A percentile compares a stretch with the other conserved stretches of the same genome.
Conservation (phyloP, 129 eudicot genomes). For the Kitagawia praeruptora region DNA sequence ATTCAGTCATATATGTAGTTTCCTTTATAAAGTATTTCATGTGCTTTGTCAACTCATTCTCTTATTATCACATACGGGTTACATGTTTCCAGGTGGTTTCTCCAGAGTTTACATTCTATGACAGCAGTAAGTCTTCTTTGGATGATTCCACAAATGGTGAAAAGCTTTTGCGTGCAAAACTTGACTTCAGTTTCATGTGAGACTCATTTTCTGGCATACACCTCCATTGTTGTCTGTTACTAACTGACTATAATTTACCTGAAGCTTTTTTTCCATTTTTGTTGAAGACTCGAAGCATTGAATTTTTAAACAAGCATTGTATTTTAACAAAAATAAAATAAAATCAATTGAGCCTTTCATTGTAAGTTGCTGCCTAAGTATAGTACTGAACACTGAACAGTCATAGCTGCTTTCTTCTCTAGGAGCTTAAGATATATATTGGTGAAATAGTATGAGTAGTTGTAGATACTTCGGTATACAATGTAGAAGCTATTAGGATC, state of each 20-base stretch:
- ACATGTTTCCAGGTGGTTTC: constrained; percentile 62
- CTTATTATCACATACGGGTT: not conserved
- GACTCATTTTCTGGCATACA: constrained; percentile 21
- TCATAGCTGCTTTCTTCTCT: not conserved
- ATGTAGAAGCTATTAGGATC: not conserved
- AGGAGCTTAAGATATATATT: not conserved
- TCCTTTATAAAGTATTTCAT: not conserved
- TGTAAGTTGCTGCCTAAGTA: not conserved
- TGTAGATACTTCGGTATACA: not conserved
- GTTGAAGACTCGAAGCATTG: not conserved
- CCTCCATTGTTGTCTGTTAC: not conserved
- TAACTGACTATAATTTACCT: not conserved
- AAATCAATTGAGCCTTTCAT: not conserved
- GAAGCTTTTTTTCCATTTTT: not conserved
- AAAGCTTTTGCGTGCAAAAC: constrained; percentile 89
- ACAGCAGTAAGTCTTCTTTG: constrained; percentile 80
- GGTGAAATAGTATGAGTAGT: not conserved
- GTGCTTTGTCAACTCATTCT: not conserved
- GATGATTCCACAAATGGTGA: constrained; percentile 77
- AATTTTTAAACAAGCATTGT: no score
- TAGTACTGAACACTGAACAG: not conserved
- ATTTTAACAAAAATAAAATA: no score
- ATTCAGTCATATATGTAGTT: not conserved
- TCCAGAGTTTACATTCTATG: constrained; percentile 93
- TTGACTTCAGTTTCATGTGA: constrained; percentile 95